Conservation (phyloP, 768 basidiomycete species). For the Lactarius tabidus region DNA sequence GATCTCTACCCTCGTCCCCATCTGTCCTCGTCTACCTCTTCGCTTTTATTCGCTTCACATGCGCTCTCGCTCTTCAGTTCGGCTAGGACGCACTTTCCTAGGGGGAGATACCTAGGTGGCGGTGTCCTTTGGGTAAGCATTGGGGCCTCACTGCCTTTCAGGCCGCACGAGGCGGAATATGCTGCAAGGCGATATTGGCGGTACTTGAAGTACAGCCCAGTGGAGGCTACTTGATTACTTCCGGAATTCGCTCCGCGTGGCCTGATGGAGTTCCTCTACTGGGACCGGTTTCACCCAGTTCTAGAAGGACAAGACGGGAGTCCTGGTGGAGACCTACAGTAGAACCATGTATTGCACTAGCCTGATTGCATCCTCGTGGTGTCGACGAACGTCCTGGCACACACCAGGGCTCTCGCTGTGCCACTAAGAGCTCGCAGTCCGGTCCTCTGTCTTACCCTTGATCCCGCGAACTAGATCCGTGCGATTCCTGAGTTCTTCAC, state of each 20-base stretch:
- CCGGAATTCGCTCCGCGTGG: constrained; percentile 64
- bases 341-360: neutral
- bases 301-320: constrained; percentile 43
- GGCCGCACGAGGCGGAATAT: too few relatives aligned
- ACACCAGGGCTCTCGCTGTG: constrained; percentile 71
- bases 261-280: constrained; percentile 85
- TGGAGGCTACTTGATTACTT: constrained; percentile 67
- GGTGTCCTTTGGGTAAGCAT: constrained; percentile 79
- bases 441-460: constrained; percentile 94
- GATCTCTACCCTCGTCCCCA: neutral
- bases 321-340: neutral
- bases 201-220: constrained; percentile 74
- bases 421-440: constrained; percentile 67
- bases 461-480: constrained; percentile 97
- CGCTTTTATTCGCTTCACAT: constrained; percentile 80
- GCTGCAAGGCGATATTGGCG: constrained; percentile 83
- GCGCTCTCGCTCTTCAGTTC: constrained; percentile 86
- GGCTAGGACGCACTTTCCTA: constrained; percentile 87
- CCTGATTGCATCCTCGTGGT: constrained; percentile 65
- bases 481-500: constrained; percentile 91
- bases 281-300: constrained; percentile 99
- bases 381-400: constrained; percentile 85
- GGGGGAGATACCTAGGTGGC: constrained; percentile 85
- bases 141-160: constrained; percentile 72
- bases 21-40: neutral